Base-by-base conservation (phyloP, 2,329 filamentous ascomycete species). In the Talaromyces verruculosus region DNA sequence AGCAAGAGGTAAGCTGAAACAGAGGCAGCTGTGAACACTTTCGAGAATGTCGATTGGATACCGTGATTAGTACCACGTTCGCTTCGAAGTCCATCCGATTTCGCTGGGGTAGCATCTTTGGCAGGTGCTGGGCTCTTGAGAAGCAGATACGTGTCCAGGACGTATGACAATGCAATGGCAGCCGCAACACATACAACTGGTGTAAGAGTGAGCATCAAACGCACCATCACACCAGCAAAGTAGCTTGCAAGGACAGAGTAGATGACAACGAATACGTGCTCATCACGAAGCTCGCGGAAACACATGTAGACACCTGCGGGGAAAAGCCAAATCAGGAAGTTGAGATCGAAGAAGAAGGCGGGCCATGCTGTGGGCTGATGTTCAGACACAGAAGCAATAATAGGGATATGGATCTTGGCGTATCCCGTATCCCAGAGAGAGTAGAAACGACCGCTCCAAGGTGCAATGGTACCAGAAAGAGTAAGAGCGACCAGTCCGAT, bases 311-410 rank as follows among this genome's bases (percentile, higher is more conserved):
- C 93, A 80, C 95, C 95, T 13, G 95, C 96, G 3, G 95, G 95
- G 88, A 99, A 98, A 62, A 99, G 88, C 95, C 95, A 99, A 81
- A 99, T 97, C 74, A 99, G 86, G 83, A 99, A 89, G 84, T 96
- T 97, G 72, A 99, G 85, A 75, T 99, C 95, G 79, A 99, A 99
- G 84, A 99, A 99, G 85, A 97, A 99, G 17, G 96, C 92, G 2
- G 95, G 95, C 95, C 95, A 99, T 51, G 95, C 95, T 43, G 95
- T 99, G 64, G 95, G 95, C 82, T 99, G 95, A 83, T 99, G 95
- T 82, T 99, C 95, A 1, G 95, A 99, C 57, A 99, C 95, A n/a
- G 95, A 99, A 3, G 95, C 95, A 78, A 99, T 99, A 76, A 99
- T 99, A 68, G 95, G 95, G 76, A 99, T 99, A 76, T 99, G 95